phyloP scores from a whole-genome alignment of 495 filamentous ascomycete species.

The Penicillium nucicola region DNA sequence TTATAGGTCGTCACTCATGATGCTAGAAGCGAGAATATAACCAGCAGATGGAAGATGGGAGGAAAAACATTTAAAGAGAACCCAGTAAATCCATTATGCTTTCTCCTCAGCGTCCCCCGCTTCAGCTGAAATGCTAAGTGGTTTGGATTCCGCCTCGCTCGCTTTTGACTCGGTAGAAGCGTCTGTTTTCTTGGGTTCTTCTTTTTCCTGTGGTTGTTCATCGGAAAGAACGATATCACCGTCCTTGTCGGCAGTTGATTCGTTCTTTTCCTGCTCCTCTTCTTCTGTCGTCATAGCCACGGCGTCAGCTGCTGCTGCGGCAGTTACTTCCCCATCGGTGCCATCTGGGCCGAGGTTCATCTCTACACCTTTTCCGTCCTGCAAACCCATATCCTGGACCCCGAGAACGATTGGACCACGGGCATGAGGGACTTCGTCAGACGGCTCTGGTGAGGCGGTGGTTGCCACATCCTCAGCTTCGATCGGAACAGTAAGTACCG shows the following conservation, averaged over 20 bases:
- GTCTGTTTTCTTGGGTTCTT: constrained; percentile 8
- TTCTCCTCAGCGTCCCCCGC: constrained; percentile 13
- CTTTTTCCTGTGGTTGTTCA: constrained; percentile 14
- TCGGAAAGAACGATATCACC: constrained; percentile 44
- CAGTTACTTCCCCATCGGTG: constrained; percentile 3
- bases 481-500: constrained; percentile 6
- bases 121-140: constrained; percentile 6
- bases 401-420: constrained; percentile 80
- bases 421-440: constrained; percentile 69
- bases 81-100: constrained; percentile 3
- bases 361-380: constrained; percentile 52
- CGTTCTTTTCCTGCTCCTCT: constrained; percentile 5
- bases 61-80: background rate
- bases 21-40: constrained; percentile 11
- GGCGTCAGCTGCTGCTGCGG: constrained; percentile 10
- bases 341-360: constrained; percentile 29
- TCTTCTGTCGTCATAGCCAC: constrained; percentile 9
- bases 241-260: constrained; percentile 30
- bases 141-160: constrained; percentile 2
- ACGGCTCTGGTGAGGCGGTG: constrained; percentile 25
- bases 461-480: constrained; percentile 31
- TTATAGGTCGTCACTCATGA: constrained; percentile 31
- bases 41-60: constrained; percentile 2
- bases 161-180: constrained; percentile 3
- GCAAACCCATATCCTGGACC: constrained; percentile 81